Evolutionary conservation across 1,284 basidiomycete species (phyloP), one percentile per base, ranked within the genome.

Genomic region (Pseudomicrostroma phylloplanum): DNA sequence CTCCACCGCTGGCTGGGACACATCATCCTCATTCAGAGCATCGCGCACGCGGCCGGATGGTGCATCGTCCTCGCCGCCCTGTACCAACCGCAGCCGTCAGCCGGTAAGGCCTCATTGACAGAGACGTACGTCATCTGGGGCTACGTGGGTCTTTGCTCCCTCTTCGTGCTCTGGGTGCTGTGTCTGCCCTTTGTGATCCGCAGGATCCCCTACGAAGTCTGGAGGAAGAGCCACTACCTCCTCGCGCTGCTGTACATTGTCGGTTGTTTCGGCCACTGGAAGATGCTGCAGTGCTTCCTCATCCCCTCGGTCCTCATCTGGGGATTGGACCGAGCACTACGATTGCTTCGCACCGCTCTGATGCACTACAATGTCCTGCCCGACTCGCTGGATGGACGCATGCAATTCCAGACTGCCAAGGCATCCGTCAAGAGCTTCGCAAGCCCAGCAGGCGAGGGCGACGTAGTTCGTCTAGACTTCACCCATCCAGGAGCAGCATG

Each of bases 181-280:
- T 58, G 55, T 40, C 26, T 58, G 26, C 65, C 57, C 25, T 19
- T 55, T 26, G 26, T 65, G 6, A 65, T 66, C 51, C 46, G 59
- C 1, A 7, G 13, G 6, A 53, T 51, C 7, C 63, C 63, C 2
- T 65, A 66, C 59, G 65, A 67, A 30, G 57, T 67, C 42, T 67
- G 65, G 53, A 60, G 64, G 7, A 67, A 66, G 55, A 49, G 61
- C 1, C 66, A 67, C 55, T 66, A 66, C 25, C 41, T 66, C 43
- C 63, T 67, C 42, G 66, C 66, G 19, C 62, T 67, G 55, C 19
- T 67, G 41, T 67, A 56, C 56, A 55, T 67, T 19, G 64, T 64
- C 36, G 65, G 59, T 3, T 67, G 66, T 57, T 66, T 56, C 51
- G 66, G 66, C 23, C 66, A 67, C 57, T 67, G 66, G 66, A 55